phyloP scores from a whole-genome alignment of 306 rosid species.

The Sicyos baderoa region DNA sequence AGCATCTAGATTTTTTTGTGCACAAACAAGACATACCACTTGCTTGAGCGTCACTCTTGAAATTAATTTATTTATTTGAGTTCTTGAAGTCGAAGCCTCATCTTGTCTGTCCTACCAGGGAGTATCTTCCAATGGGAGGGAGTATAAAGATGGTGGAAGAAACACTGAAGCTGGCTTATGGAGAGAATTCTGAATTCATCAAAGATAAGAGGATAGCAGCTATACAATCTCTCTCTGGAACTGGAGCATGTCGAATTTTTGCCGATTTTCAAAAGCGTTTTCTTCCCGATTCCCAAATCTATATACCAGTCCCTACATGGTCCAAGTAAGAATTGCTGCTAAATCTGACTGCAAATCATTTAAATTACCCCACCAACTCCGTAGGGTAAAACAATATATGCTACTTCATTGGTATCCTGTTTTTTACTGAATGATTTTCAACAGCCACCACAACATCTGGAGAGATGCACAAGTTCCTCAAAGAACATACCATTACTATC shows the following conservation, averaged over 20 bases:
- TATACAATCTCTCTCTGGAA: slow-evolving; percentile 89
- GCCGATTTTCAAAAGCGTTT: slow-evolving; percentile 93
- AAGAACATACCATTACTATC: slow-evolving; percentile 79
- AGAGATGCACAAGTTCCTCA: slow-evolving; percentile 80
- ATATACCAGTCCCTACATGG: slow-evolving; percentile 87
- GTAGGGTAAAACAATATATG: background rate
- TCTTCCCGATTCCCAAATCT: slow-evolving; percentile 66
- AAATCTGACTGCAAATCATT: background rate
- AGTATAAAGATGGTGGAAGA: slow-evolving; percentile 74
- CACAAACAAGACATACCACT: background rate
- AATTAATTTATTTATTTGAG: slow-evolving; percentile 1
- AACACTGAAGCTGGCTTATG: slow-evolving; percentile 88
- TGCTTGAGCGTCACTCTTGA: background rate
- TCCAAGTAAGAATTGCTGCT: slow-evolving; percentile 51
- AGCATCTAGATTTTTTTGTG: background rate
- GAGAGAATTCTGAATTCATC: slow-evolving; percentile 68
- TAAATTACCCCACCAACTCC: slow-evolving; percentile 1
- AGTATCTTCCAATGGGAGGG: slow-evolving; percentile 95
- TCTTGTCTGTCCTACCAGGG: slow-evolving; percentile 42
- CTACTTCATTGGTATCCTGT: slow-evolving; percentile 9
- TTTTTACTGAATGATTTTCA: slow-evolving; percentile 26
- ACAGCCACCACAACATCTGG: slow-evolving; percentile 98
- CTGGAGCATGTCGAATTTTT: slow-evolving; percentile 92
- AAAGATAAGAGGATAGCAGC: slow-evolving; percentile 90
- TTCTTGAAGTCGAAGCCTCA: background rate